phyloP scores from a whole-genome alignment of 2,329 filamentous ascomycete species.

The Pseudophaeomoniella oleicola region DNA sequence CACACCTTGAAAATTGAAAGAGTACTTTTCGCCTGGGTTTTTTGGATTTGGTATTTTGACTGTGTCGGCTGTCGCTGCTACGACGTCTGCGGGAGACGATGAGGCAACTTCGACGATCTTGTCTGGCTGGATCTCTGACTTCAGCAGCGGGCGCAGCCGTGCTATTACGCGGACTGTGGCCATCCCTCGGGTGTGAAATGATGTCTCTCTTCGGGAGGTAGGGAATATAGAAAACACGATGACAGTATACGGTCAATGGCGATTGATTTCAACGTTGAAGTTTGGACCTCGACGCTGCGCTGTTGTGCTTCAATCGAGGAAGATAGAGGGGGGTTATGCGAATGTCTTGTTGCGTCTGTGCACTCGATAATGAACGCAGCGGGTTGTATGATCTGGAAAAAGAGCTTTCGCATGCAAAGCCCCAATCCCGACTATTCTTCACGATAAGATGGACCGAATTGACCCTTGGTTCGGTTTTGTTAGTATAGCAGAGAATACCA shows the following conservation, averaged over 20 bases:
- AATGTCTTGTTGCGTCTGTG: background rate
- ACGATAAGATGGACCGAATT: background rate
- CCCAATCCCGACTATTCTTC: no score
- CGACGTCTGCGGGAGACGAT: conserved; percentile 23
- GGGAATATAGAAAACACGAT: no score
- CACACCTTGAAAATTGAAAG: conserved; percentile 87
- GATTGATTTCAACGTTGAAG: background rate
- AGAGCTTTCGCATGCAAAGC: no score
- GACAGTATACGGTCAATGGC: no score
- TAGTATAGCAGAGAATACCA: background rate
- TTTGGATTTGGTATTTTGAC: conserved; percentile 89
- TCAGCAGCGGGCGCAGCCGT: conserved; percentile 74
- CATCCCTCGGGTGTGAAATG: background rate
- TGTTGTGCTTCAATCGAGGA: no score
- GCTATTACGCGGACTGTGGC: conserved; percentile 67
- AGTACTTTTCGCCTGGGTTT: conserved; percentile 80
- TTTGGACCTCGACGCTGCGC: background rate
- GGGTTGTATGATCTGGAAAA: no score
- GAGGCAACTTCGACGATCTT: conserved; percentile 53
- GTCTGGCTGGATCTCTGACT: conserved; percentile 74
- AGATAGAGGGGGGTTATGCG: background rate
- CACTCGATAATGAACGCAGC: no score
- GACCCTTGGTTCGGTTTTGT: no score
- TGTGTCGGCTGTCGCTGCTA: conserved; percentile 42
- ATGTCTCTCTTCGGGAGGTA: background rate